These are phyloP conservation scores for Striga asiatica DNA, from an alignment of 257 asterid genomes.

Conservation along the genomic window DNA sequence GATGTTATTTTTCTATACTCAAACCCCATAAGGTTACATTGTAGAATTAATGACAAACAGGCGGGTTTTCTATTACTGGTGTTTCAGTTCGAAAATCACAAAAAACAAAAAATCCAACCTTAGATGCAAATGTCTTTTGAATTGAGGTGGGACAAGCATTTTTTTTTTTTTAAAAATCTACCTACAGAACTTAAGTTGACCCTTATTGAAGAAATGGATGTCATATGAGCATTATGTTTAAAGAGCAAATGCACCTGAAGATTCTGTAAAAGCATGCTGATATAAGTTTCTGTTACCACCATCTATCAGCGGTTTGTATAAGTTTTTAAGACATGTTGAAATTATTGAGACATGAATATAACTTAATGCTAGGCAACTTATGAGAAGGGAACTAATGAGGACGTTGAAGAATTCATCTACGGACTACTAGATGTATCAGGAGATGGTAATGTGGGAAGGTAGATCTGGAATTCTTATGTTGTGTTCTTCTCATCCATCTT, in stretches of 20 bases:
- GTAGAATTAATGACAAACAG: neutral
- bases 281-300: neutral
- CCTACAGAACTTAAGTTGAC: too few relatives aligned
- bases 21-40: neutral
- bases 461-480: constrained; percentile 7
- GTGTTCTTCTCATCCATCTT: neutral
- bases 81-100: neutral
- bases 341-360: neutral
- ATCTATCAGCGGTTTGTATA: neutral
- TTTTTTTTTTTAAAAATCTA: too few relatives aligned
- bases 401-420: constrained; percentile 83
- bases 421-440: constrained; percentile 58
- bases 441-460: constrained; percentile 72
- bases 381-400: constrained; percentile 84
- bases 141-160: too few relatives aligned
- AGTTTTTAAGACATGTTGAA: neutral
- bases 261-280: neutral
- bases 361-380: constrained; percentile 54
- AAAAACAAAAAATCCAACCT: neutral
- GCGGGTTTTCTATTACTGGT: neutral
- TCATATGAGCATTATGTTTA: neutral
- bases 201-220: neutral
- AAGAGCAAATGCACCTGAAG: neutral
- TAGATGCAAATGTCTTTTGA: neutral
- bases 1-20: neutral